Evolutionary conservation across 2,329 filamentous ascomycete genomes (phyloP), one percentile per base, ranked within the genome.

Genomic region (Colletotrichum liaoningense): DNA sequence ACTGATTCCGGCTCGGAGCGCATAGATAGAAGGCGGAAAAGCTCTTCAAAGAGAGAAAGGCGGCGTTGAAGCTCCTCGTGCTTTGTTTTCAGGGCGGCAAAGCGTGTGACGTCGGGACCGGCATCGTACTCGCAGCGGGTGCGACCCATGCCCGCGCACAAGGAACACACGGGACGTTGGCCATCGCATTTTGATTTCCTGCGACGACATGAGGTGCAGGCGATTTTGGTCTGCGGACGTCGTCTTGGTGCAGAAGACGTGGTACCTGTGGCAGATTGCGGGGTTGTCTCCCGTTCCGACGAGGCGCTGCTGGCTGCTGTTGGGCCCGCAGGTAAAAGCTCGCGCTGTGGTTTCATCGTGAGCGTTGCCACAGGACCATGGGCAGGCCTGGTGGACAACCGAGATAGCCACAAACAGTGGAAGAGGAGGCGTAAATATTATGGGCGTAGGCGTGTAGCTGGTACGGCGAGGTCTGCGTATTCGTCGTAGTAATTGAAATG

Each of bases 171-270:
- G 24, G 74, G 74, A 26, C 74, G 74, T 22, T 52, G 30, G 24
- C 74, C 74, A 33, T 75, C 74, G 42, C 74, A 75, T 59, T 75
- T 75, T 12, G 73, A 75, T 30, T 74, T 74, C 49, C 72, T 55
- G 26, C 73, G 64, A 4, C 74, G 74, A 24, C 74, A 75, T 11
- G 74, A 65, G 2, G 74, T 75, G 69, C 74, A 75, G 4, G 74
- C 74, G 12, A 75, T 72, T 24, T 69, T 74, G 5, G 74, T 75
- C 68, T 75, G 74, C 6, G 74, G 72, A 9, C 69, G 72, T 19
- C 67, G 69, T 28, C 62, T 75, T 24, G 64, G 69, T 28, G 60
- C 57, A 19, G 65, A 67, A 3, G 74, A 57, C 5, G 62, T 35
- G 28, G 63, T 63, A 28, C 70, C 66, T 19, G 66, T 38, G 11